Base-by-base conservation (phyloP, 768 basidiomycete species). In the Mrakia gelida region DNA sequence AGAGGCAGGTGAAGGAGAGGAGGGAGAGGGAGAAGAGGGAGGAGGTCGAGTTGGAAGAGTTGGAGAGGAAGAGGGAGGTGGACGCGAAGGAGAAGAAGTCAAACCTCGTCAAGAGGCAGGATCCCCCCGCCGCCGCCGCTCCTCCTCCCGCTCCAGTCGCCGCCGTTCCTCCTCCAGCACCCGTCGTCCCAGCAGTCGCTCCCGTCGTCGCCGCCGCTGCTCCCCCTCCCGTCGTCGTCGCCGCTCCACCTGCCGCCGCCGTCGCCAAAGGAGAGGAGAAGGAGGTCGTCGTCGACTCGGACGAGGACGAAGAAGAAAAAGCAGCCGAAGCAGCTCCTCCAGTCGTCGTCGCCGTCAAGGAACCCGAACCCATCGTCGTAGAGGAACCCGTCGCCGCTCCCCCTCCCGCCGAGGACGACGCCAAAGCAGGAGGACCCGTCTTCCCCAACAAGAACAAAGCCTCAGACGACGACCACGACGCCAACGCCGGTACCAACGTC, bases 401-500 rank as follows among this genome's bases (percentile, higher is more conserved):
- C 41, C 5, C 45, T 15, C 11, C 65, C 9, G 63, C 65, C 43
- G 67, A 62, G 2, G 79, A 43, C 52, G 73, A 75, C 30, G 65
- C 18, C 21, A 54, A 68, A 16, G 73, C 28, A 28, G 74, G 30
- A 23, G 65, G 49, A 21, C 68, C 78, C 11, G 67, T 67, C 49
- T 59, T 65, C 71, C 59, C 49, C 26, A 28, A 49, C 62, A 71
- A 59, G 41, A 45, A 67, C 32, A 72, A 79, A 30, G 79, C 65
- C 8, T 77, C 62, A 28, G 75, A 63, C 21, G 80, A 74, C 49
- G 73, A 70, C 34, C 67, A 59, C 54, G 76, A 72, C 54, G 92
- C 90, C 18, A 93, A 94, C 80, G 93, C 88, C 1, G 93, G 93
- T 0, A 92, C 92, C 0, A 93, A 94, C 83, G 93, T 91, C 79